Evolutionary conservation across 495 filamentous ascomycete genomes (phyloP).

Genomic region (Penicillium odoratum): DNA sequence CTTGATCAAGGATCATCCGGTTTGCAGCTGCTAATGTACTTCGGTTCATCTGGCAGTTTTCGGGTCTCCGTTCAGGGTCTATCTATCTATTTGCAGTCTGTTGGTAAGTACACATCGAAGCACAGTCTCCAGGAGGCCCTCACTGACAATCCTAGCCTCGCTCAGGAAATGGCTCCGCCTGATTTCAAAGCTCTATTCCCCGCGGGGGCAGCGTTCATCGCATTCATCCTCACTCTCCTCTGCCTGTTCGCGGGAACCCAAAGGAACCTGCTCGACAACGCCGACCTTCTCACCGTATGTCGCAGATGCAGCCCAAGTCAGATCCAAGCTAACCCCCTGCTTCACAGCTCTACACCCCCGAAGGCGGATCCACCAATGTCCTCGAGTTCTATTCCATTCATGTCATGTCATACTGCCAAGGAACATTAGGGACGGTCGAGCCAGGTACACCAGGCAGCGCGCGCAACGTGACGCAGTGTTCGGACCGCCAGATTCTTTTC

Average conservation of each 20-base stretch:
- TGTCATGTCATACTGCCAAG: conserved; percentile 68
- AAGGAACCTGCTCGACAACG: conserved; percentile 59
- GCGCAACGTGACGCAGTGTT: conserved; percentile 62
- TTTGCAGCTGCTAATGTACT: background rate
- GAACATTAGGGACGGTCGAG: conserved; percentile 47
- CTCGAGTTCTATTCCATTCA: conserved; percentile 76
- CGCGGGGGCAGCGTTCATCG: conserved; percentile 45
- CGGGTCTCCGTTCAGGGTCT: background rate
- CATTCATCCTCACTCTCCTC: conserved; percentile 67
- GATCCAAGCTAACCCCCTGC: conserved; percentile 19
- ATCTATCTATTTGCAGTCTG: background rate
- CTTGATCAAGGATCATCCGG: background rate
- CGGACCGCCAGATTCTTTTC: conserved; percentile 52
- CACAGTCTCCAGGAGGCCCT: background rate
- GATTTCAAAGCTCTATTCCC: conserved; percentile 26
- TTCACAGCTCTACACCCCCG: conserved; percentile 38
- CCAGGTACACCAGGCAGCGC: conserved; percentile 33
- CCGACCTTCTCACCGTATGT: conserved; percentile 64
- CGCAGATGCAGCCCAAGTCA: background rate
- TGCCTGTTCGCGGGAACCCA: conserved; percentile 70
- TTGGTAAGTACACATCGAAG: background rate
- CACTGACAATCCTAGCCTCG: background rate
- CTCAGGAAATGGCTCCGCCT: conserved; percentile 7
- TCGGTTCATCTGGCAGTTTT: background rate
- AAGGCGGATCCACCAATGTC: conserved; percentile 52